These are phyloP conservation scores for Naganishia sp. DNA, from an alignment of 1,284 basidiomycete genomes.

Conservation along the genomic window DNA sequence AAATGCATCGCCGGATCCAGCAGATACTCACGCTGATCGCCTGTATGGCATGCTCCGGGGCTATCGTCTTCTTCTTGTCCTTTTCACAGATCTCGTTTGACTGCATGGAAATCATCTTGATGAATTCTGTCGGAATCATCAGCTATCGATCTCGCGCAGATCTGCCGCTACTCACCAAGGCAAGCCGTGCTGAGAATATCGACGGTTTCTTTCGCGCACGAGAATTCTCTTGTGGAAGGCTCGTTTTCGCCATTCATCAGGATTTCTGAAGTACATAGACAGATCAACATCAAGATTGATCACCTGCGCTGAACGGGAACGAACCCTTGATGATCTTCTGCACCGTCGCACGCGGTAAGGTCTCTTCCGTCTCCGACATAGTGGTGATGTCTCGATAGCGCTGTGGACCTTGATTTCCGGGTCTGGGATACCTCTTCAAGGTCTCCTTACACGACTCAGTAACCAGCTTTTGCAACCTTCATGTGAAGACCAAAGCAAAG, in stretches of 20 bases:
- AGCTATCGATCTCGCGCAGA: neutral
- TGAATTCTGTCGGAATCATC: slow-evolving; percentile 73
- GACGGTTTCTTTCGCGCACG: slow-evolving; percentile 91
- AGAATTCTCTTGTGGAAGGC: slow-evolving; percentile 64
- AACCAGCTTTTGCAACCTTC: too few relatives aligned
- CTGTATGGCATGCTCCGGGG: slow-evolving; percentile 92
- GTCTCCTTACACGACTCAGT: too few relatives aligned
- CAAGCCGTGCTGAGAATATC: slow-evolving; percentile 97
- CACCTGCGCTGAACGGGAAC: slow-evolving; percentile 23
- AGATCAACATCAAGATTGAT: neutral
- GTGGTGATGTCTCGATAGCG: neutral
- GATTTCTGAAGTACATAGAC: slow-evolving; percentile 64
- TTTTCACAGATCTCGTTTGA: slow-evolving; percentile 98
- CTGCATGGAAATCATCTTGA: slow-evolving; percentile 95
- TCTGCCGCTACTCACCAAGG: slow-evolving; percentile 68
- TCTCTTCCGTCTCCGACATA: slow-evolving; percentile 51
- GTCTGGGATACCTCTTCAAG: neutral
- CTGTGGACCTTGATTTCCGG: neutral
- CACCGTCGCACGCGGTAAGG: slow-evolving; percentile 91
- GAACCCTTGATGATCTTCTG: slow-evolving; percentile 93
- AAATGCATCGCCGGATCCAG: neutral
- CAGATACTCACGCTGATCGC: slow-evolving; percentile 73
- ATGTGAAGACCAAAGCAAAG: neutral
- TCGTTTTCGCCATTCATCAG: slow-evolving; percentile 59
- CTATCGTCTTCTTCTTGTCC: slow-evolving; percentile 99